Percentiles rank a stretch among this genome's conserved stretches.
Conservation (phyloP, 1,139 yeast genomes). For the Geotrichum macrosporum region DNA sequence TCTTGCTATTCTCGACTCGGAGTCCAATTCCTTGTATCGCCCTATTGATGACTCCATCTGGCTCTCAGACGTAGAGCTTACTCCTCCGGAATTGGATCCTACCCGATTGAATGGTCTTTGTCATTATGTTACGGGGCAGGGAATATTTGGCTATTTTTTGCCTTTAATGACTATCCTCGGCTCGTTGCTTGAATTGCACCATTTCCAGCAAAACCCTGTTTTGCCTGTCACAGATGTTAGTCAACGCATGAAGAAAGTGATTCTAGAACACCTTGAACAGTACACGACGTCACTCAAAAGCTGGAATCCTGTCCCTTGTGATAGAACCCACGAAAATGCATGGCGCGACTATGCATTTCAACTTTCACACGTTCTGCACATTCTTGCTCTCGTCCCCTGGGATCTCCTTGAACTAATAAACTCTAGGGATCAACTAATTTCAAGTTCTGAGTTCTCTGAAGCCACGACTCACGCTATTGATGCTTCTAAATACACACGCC, state of each 20-base stretch:
- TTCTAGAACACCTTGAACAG: conserved; percentile 25
- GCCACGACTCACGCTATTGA: conserved; percentile 30
- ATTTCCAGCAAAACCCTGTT: conserved; percentile 23
- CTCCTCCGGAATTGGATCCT: conserved; percentile 29
- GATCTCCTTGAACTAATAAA: conserved; percentile 30
- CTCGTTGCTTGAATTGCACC: conserved; percentile 29
- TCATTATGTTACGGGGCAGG: conserved; percentile 25
- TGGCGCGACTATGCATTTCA: conserved; percentile 32
- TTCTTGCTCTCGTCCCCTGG: conserved; percentile 29
- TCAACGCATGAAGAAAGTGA: conserved; percentile 15
- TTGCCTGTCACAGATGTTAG: conserved; percentile 22
- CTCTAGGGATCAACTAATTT: conserved; percentile 28
- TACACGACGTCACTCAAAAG: conserved; percentile 26
- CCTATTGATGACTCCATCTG: conserved; percentile 41
- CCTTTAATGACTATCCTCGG: conserved; percentile 33
- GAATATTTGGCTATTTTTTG: conserved; percentile 30
- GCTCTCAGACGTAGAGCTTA: conserved; percentile 28
- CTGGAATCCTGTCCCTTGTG: conserved; percentile 17
- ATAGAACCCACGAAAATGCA: conserved; percentile 20
- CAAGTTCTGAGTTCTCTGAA: conserved; percentile 29
- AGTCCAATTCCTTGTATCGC: conserved; percentile 35
- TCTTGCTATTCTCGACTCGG: conserved; percentile 37
- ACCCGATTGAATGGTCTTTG: conserved; percentile 26
- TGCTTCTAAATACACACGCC: conserved; percentile 30
- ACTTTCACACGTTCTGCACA: conserved; percentile 30